Evolutionary conservation across 331 rosid species (phyloP).

Genomic region (Malus hybrid): DNA sequence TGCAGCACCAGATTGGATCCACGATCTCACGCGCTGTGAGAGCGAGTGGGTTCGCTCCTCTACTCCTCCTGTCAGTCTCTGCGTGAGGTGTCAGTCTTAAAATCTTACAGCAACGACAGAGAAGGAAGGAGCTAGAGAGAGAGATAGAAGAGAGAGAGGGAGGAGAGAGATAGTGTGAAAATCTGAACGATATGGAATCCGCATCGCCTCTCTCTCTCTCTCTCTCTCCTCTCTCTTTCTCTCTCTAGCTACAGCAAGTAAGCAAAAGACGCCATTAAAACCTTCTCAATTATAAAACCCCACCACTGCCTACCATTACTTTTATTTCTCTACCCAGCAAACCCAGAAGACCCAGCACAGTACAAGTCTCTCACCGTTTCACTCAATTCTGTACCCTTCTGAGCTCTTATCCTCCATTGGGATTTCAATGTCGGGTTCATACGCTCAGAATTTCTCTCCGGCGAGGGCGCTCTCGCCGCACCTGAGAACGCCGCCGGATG

Average conservation of each 20-base stretch:
- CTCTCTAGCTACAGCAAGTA: not conserved
- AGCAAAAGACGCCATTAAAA: constrained; percentile 7
- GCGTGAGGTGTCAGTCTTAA: constrained; percentile 26
- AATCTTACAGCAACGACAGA: constrained; percentile 21
- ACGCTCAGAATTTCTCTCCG: constrained; percentile 54
- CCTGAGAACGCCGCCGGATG: constrained; percentile 56
- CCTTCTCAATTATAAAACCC: constrained; percentile 5
- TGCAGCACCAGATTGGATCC: not conserved
- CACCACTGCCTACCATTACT: not conserved
- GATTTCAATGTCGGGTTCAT: constrained; percentile 48
- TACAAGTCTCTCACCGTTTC: not conserved
- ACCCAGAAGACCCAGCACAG: not conserved
- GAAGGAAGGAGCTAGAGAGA: not conserved
- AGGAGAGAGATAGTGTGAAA: not conserved
- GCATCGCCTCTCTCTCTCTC: not conserved
- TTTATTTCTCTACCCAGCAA: not conserved
- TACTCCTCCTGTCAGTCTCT: constrained; percentile 18
- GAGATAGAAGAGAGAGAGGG: no score
- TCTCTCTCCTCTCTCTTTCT: not conserved
- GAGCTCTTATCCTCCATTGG: constrained; percentile 4
- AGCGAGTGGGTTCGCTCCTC: not conserved
- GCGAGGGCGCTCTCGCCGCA: constrained; percentile 65
- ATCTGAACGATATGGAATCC: not conserved
- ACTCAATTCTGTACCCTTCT: not conserved
- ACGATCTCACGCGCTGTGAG: not conserved